Base-by-base conservation (phyloP, 352 stramenopile species). In the Thalassiosira mediterranea region DNA sequence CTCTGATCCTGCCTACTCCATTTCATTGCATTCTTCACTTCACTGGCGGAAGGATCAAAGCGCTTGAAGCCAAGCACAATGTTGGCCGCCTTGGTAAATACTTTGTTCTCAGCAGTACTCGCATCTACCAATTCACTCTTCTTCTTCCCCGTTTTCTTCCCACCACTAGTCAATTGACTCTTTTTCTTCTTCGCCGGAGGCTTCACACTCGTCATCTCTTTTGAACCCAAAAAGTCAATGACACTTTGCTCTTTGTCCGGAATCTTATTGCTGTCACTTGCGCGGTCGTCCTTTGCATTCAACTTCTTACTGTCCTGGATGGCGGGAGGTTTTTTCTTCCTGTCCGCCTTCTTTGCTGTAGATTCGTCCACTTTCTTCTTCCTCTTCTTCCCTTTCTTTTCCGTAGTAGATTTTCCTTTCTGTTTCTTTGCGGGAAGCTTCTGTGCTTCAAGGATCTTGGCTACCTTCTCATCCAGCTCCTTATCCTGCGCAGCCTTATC, bases 41-140 rank as follows among this genome's bases (percentile, higher is more conserved):
- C 72, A 17, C 37, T 53, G 17, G 25, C 34, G 15, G 63, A 21
- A 58, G 74, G 42, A 54, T 54, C 21, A 17, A 52, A 38, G n/a
- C 26, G 3, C 47, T 65, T 61, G 34, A 80, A 80, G 21, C 62
- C 53, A 0, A 80, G 28, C 11, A 80, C 23, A 47, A 80, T 75
- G 13, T 44, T 23, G 21, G 37, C 72, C 29, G 72, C 72, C 13
- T 44, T 42, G n/a, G 13, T 5, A 3, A 34, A 23, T 26, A 15
- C 4, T 15, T 56, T 5, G n/a, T 54, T 54, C 8, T 11, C 17
- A n/a, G 46, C 17, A n/a, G n/a, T n/a, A n/a, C n/a, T n/a, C n/a
- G n/a, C 34, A 42, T 42, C 34, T 7, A 13, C 34, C 7, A 13
- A 42, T 25, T 53, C 26, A 17, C 4, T 57, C 13, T 7, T 48